phyloP scores from a whole-genome alignment of 805 yeast species.

The Candida nitratophila region DNA sequence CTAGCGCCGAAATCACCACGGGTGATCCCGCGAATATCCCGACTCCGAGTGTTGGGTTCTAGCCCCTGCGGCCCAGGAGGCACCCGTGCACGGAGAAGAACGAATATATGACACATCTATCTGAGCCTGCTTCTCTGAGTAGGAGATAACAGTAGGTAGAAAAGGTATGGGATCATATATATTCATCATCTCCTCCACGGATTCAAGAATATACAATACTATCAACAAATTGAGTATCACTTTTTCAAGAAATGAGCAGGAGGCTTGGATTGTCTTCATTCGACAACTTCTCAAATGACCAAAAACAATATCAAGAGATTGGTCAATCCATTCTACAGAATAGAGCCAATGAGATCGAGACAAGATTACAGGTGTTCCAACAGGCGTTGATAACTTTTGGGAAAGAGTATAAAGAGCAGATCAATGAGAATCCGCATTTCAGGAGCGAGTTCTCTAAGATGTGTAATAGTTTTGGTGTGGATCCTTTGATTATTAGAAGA shows the following conservation, averaged over 20 bases:
- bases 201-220: too few species aligned
- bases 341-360: slow-evolving; percentile 54
- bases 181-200: too few species aligned
- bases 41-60: too few species aligned
- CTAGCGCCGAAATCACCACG: too few species aligned
- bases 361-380: slow-evolving; percentile 74
- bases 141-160: too few species aligned
- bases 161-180: too few species aligned
- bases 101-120: too few species aligned
- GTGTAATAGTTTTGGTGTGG: slow-evolving; percentile 78
- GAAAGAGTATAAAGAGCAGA: slow-evolving; percentile 59
- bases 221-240: too few species aligned
- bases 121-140: too few species aligned
- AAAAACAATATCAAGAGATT: slow-evolving; percentile 37
- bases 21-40: too few species aligned
- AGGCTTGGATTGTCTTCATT: slow-evolving; percentile 24
- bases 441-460: slow-evolving; percentile 67
- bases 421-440: slow-evolving; percentile 55
- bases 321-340: slow-evolving; percentile 43
- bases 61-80: too few species aligned
- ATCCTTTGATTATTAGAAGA: slow-evolving; percentile 51
- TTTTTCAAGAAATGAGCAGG: slow-evolving; percentile 17
- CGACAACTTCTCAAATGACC: slow-evolving; percentile 12
- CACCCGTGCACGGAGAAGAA: too few species aligned
- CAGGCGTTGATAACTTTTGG: slow-evolving; percentile 72